phyloP scores from a whole-genome alignment of 371 early-diverging fungal genomes.

The Parasitella parasitica region DNA sequence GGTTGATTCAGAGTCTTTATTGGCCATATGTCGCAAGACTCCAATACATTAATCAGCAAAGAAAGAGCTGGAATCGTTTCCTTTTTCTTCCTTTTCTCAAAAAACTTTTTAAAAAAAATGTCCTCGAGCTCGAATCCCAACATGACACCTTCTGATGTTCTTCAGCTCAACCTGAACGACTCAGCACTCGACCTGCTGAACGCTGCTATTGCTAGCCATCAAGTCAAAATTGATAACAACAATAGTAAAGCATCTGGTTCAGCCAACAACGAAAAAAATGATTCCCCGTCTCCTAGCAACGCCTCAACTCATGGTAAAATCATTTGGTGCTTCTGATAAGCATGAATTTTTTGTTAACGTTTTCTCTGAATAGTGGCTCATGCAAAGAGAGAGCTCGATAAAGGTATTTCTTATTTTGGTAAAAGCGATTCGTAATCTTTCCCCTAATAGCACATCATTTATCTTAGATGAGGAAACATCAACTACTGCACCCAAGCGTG shows the following conservation, averaged over 20 bases:
- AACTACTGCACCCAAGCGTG: constrained; percentile 28
- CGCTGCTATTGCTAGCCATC: constrained; percentile 38
- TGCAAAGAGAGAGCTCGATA: constrained; percentile 17
- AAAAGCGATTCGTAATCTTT: too few relatives aligned
- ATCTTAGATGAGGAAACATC: constrained; percentile 17
- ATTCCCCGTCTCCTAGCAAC: background rate
- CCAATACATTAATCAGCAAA: constrained; percentile 12
- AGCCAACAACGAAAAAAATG: background rate
- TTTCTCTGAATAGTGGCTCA: background rate
- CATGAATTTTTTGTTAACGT: background rate
- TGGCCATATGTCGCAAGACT: background rate
- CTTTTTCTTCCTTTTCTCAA: background rate
- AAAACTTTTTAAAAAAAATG: background rate
- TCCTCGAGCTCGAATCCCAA: constrained; percentile 1
- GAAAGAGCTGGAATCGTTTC: background rate
- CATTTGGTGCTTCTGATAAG: background rate
- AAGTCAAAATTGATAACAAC: constrained; percentile 5
- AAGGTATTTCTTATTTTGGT: constrained; percentile 13
- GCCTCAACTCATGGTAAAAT: background rate
- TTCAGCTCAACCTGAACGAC: constrained; percentile 17
- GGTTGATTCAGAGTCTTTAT: background rate
- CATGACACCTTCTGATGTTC: constrained; percentile 16
- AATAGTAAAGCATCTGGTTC: background rate
- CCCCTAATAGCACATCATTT: background rate
- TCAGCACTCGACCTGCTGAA: constrained; percentile 26